These are phyloP conservation scores for Colletotrichum navitas DNA, from an alignment of 2,329 filamentous ascomycete species.

Conservation along the genomic window DNA sequence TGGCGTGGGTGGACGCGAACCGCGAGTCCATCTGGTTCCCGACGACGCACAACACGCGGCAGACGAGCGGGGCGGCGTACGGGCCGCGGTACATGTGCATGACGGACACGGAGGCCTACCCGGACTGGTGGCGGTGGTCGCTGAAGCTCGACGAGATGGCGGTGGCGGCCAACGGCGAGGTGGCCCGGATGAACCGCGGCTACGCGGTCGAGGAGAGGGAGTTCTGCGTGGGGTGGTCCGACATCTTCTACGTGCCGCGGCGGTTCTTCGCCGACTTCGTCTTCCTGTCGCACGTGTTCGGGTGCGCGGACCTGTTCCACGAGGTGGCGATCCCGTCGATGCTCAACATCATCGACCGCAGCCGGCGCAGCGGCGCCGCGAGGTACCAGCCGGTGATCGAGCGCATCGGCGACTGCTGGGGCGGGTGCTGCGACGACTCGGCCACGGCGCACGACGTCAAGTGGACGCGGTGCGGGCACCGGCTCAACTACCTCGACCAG, in stretches of 20 bases:
- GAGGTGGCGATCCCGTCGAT: constrained; percentile 51
- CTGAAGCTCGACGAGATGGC: constrained; percentile 38
- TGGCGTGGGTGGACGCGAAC: constrained; percentile 46
- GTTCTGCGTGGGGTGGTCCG: constrained; percentile 50
- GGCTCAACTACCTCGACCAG: constrained; percentile 42
- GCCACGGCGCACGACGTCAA: constrained; percentile 41
- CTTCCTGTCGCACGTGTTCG: constrained; percentile 46
- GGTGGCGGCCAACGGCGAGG: constrained; percentile 39
- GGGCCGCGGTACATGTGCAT: constrained; percentile 45
- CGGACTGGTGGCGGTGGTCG: constrained; percentile 44
- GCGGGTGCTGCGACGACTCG: constrained; percentile 41
- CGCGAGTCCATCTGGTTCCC: constrained; percentile 48
- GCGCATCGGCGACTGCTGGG: constrained; percentile 43
- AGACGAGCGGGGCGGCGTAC: constrained; percentile 31
- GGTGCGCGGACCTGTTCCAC: constrained; percentile 46
- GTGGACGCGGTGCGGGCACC: constrained; percentile 41
- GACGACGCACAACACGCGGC: constrained; percentile 39
- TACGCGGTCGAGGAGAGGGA: constrained; percentile 41
- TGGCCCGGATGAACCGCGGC: constrained; percentile 20
- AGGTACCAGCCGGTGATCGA: constrained; percentile 37
- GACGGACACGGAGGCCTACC: constrained; percentile 42
- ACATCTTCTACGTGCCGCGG: constrained; percentile 52
- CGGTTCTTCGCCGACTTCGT: constrained; percentile 51
- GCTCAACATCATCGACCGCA: constrained; percentile 49
- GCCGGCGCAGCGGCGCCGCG: constrained; percentile 36